These are phyloP conservation scores for Lentinula sp. DNA, from an alignment of 768 basidiomycete species.

Conservation along the genomic window DNA sequence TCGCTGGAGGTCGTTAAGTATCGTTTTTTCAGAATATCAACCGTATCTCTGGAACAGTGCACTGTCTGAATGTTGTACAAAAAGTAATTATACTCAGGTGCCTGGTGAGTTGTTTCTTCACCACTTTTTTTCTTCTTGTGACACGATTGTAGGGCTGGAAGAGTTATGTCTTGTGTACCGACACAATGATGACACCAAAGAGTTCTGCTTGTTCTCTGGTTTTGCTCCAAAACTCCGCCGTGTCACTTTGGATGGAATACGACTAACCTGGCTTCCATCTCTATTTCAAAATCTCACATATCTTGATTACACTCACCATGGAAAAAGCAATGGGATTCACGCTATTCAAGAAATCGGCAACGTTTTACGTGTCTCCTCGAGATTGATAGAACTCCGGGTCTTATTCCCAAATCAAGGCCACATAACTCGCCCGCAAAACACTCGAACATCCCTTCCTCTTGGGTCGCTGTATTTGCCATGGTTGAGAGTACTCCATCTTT, in stretches of 20 bases:
- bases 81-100: conserved; percentile 27
- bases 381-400: conserved; percentile 48
- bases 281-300: conserved; percentile 56
- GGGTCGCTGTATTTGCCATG: conserved; percentile 34
- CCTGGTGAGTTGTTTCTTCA: conserved; percentile 10
- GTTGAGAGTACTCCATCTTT: conserved; percentile 42
- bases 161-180: conserved; percentile 55
- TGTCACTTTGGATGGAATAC: conserved; percentile 57
- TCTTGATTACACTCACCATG: conserved; percentile 70
- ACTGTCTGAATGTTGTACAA: conserved; percentile 46
- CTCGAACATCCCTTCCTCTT: conserved; percentile 19
- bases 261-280: conserved; percentile 55
- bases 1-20: conserved; percentile 58
- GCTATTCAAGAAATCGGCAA: conserved; percentile 53
- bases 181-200: conserved; percentile 63
- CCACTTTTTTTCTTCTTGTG: not conserved
- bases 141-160: conserved; percentile 27
- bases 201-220: conserved; percentile 60
- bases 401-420: conserved; percentile 40
- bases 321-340: conserved; percentile 52
- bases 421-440: conserved; percentile 8
- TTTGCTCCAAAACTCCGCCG: conserved; percentile 50
- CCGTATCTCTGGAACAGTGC: conserved; percentile 69
- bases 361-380: conserved; percentile 49
- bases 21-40: conserved; percentile 47